Evolutionary conservation across 2,329 filamentous ascomycete genomes (phyloP), one percentile per base, ranked within the genome.

Genomic region (Trichoderma asperellum): DNA sequence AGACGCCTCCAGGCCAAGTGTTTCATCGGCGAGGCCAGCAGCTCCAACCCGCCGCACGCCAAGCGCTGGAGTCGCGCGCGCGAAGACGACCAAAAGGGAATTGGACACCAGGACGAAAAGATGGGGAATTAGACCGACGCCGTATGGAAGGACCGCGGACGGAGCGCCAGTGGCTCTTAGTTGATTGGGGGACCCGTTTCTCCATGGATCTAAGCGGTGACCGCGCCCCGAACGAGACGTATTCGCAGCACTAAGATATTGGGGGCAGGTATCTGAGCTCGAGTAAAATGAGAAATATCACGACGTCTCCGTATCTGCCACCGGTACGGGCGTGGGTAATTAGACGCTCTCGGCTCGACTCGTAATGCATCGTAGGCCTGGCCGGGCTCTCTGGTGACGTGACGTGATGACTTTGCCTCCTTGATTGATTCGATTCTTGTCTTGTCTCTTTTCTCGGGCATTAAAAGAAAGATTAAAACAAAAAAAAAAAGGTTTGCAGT

Each of bases 241-340:
- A 43, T 43, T 43, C 27, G 56, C 21, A 37, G 34, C 34, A 24
- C 56, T 58, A 58, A 37, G 56, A 66, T 66, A 49, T 34, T 57
- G 63, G 53, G 63, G 63, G 63, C 55, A 67, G 63, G 63, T 67
- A 67, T 40, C 63, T 55, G 63, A 52, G 47, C 63, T 21, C 49
- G 34, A 57, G 63, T 58, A 49, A 67, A 67, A 67, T 67, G 55
- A 67, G 40, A 56, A 62, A 63, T 67, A 67, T 67, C 63, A 37
- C 55, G 47, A 55, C 43, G 49, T 40, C 61, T 64, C 47, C 61
- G 47, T 64, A 64, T 64, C 49, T 55, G 34, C 27, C 29, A 34
- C 29, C n/a, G 53, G 53, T 32, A 29, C 27, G 53, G 32, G 27
- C 53, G 27, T n/a, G 27, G 52, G 27, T 62, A 62, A 62, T 62